phyloP scores from a whole-genome alignment of 1,139 yeast species.

The Pichia inconspicua region DNA sequence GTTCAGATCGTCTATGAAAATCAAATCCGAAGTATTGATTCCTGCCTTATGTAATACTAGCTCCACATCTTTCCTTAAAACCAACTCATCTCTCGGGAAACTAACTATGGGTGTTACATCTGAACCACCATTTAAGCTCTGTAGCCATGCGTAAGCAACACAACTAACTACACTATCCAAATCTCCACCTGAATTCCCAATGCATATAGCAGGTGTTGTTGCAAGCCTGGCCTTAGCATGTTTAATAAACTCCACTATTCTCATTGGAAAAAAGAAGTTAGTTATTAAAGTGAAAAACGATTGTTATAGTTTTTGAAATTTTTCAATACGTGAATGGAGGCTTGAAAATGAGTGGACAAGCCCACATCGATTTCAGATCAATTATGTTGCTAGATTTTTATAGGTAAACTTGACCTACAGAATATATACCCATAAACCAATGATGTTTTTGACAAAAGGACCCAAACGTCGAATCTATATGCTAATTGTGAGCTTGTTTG shows the following conservation, averaged over 20 bases:
- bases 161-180: conserved; percentile 81
- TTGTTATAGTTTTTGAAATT: no score
- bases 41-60: conserved; percentile 40
- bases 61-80: conserved; percentile 66
- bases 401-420: no score
- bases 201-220: conserved; percentile 37
- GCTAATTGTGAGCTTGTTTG: not conserved
- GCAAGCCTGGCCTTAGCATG: not conserved
- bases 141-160: conserved; percentile 53
- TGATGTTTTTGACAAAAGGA: not conserved
- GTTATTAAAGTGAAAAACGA: no score
- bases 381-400: no score
- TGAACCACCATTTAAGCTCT: conserved; percentile 1
- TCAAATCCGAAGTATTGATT: conserved; percentile 43
- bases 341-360: no score
- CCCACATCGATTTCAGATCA: no score
- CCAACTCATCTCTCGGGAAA: conserved; percentile 58
- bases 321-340: not conserved
- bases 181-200: conserved; percentile 84
- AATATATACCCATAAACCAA: not conserved
- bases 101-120: conserved; percentile 60
- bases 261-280: not conserved
- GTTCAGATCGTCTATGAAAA: conserved; percentile 56
- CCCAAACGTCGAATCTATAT: not conserved
- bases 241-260: conserved; percentile 2